These are phyloP conservation scores for Fusarium sp. DNA, from an alignment of 2,329 filamentous ascomycete species.

Conservation along the genomic window DNA sequence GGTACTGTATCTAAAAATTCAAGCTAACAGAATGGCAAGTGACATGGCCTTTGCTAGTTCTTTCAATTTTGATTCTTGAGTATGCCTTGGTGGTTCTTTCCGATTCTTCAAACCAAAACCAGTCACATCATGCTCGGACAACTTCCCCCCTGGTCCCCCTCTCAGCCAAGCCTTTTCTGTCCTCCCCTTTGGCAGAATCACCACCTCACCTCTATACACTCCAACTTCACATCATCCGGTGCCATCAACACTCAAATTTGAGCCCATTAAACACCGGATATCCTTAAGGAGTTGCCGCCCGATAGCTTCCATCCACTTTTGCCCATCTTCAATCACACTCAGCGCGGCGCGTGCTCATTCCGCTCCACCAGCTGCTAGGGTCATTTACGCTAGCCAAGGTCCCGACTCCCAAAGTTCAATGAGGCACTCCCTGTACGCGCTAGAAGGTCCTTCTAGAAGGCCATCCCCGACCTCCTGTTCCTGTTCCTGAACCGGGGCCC, in stretches of 20 bases:
- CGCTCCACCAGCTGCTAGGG: constrained; percentile 38
- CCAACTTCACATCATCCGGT: constrained; percentile 15
- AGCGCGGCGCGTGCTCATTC: constrained; percentile 25
- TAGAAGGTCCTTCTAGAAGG: constrained; percentile 47
- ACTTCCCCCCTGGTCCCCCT: constrained; percentile 10
- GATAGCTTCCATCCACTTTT: constrained; percentile 30
- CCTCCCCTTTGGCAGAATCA: constrained; percentile 6
- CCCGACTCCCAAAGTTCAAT: constrained; percentile 20
- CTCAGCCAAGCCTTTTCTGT: constrained; percentile 12
- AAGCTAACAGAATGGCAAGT: not conserved
- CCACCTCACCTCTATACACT: constrained; percentile 6
- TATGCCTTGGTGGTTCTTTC: constrained; percentile 13
- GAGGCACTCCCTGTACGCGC: constrained; percentile 35
- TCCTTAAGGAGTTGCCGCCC: constrained; percentile 26
- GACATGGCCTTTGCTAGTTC: not conserved
- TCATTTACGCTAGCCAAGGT: constrained; percentile 7
- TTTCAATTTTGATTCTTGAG: not conserved
- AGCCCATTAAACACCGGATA: constrained; percentile 38
- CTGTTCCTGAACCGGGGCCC: constrained; percentile 39
- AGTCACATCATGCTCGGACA: constrained; percentile 1
- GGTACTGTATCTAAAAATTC: not conserved
- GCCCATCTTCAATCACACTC: constrained; percentile 37
- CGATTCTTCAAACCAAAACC: constrained; percentile 3
- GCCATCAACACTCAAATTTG: constrained; percentile 33
- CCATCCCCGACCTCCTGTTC: constrained; percentile 35